Base-by-base conservation (phyloP, 1,284 basidiomycete species). In the Acaromyces ingoldii region DNA sequence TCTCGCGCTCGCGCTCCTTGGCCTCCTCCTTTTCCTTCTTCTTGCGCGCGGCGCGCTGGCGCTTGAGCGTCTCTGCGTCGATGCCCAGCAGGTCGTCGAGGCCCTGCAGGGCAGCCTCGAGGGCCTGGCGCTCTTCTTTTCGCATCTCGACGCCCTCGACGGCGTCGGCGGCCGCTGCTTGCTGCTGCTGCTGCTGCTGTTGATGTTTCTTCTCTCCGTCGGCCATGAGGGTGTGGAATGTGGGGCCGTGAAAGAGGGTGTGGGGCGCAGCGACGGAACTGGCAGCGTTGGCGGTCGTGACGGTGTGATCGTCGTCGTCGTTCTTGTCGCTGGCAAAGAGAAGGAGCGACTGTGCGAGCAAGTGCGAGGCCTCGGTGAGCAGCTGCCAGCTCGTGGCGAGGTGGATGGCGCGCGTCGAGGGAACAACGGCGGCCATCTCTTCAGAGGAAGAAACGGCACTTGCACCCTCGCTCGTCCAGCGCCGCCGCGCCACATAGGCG, bases 391-490 rank as follows among this genome's bases (percentile, higher is more conserved):
- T 34, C 34, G 52, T 29, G 22, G 51, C 9, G 3, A 44, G n/a
- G 36, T 54, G 52, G 25, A 54, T 49, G 10, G 19, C 51, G 24
- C 52, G n/a, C 15, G 34, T 30, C 7, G 52, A 28, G 4, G 52
- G 52, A 28, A 47, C 17, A 1, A 50, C 25, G 15, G 31, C 19
- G 26, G 17, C n/a, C 10, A 47, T 26, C n/a, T 15, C n/a, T 45
- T 43, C 41, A n/a, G 15, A 22, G 17, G 33, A 19, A 17, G 31
- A 17, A 6, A 30, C 17, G 15, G 10, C 13, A 29, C 5, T 22
- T 30, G 39, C 45, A n/a, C 33, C 33, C 10, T 37, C 36, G 24
- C 17, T 17, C 10, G 3, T 48, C 19, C 24, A 30, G 22, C 6
- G 28, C 33, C 25, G 38, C 22, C 17, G 19, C 22, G 24, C 26